Percentiles rank a stretch among this genome's conserved stretches.
Conservation (phyloP, 768 basidiomycete genomes). For the Phlegmacium glaucopus region DNA sequence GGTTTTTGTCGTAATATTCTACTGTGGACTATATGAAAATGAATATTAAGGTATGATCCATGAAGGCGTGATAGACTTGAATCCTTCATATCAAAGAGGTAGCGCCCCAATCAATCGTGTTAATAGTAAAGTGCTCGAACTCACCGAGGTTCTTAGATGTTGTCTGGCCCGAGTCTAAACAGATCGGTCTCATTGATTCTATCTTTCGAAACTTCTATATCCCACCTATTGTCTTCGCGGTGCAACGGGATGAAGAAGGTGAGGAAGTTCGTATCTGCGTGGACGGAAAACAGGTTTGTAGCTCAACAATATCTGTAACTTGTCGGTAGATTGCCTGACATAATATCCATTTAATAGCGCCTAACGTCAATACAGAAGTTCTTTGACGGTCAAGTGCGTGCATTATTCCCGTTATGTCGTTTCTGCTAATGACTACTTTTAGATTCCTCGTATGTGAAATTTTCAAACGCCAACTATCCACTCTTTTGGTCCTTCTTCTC, state of each 20-base stretch:
- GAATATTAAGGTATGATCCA: constrained; percentile 55
- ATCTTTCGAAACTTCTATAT: constrained; percentile 76
- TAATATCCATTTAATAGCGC: constrained; percentile 39
- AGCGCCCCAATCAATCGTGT: background rate
- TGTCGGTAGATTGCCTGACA: background rate
- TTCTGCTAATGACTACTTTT: constrained; percentile 6
- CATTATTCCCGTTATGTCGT: background rate
- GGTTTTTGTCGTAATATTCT: background rate
- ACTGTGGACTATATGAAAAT: background rate
- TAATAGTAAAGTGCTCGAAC: background rate
- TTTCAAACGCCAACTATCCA: background rate
- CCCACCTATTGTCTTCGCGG: constrained; percentile 76
- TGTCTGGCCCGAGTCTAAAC: constrained; percentile 73
- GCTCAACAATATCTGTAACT: background rate
- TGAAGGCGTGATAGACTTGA: constrained; percentile 65
- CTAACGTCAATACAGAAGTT: constrained; percentile 79
- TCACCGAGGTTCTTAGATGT: constrained; percentile 47
- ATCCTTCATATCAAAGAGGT: constrained; percentile 75
- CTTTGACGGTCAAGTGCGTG: constrained; percentile 64
- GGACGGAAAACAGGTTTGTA: constrained; percentile 76
- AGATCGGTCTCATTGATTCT: constrained; percentile 72
- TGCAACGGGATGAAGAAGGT: constrained; percentile 50
- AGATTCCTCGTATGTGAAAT: constrained; percentile 53
- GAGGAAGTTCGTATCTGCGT: constrained; percentile 61
- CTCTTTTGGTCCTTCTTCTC: background rate